A percentile compares a stretch with the other conserved stretches of the same genome.
These are phyloP conservation scores for Candida qinlingensis DNA, from an alignment of 805 yeast species.

Conservation along the genomic window DNA sequence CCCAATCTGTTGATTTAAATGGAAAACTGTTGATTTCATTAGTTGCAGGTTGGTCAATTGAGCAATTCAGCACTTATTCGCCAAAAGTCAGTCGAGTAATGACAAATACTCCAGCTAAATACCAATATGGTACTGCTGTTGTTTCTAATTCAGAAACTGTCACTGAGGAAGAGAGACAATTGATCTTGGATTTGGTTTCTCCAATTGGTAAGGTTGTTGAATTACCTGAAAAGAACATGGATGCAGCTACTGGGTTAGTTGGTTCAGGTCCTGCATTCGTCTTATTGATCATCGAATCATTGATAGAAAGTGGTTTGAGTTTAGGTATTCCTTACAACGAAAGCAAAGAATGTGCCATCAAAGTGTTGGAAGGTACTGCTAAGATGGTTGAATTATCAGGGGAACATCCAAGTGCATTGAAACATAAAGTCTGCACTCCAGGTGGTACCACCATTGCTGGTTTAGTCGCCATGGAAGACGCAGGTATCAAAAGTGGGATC, in stretches of 20 bases:
- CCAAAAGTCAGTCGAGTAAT: constrained; percentile 77
- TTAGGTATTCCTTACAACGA: constrained; percentile 88
- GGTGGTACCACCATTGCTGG: constrained; percentile 99
- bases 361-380: constrained; percentile 91
- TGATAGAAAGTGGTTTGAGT: constrained; percentile 90
- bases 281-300: constrained; percentile 80
- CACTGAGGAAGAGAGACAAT: constrained; percentile 34
- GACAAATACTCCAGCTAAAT: constrained; percentile 96
- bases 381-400: constrained; percentile 81
- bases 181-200: constrained; percentile 45
- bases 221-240: constrained; percentile 89
- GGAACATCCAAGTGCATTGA: constrained; percentile 82
- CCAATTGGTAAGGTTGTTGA: constrained; percentile 64
- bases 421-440: constrained; percentile 89
- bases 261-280: constrained; percentile 98
- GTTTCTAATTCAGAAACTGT: constrained; percentile 65
- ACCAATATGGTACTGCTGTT: constrained; percentile 91
- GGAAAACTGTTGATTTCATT: constrained; percentile 69
- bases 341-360: constrained; percentile 83
- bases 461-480: constrained; percentile 84
- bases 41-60: constrained; percentile 90
- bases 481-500: constrained; percentile 81
- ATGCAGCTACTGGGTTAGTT: constrained; percentile 89
- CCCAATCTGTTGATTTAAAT: constrained; percentile 28
- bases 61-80: constrained; percentile 50